Evolutionary conservation across 345 rosid species (phyloP), one percentile per base, ranked within the genome.

Genomic region (Moricandia arvensis): DNA sequence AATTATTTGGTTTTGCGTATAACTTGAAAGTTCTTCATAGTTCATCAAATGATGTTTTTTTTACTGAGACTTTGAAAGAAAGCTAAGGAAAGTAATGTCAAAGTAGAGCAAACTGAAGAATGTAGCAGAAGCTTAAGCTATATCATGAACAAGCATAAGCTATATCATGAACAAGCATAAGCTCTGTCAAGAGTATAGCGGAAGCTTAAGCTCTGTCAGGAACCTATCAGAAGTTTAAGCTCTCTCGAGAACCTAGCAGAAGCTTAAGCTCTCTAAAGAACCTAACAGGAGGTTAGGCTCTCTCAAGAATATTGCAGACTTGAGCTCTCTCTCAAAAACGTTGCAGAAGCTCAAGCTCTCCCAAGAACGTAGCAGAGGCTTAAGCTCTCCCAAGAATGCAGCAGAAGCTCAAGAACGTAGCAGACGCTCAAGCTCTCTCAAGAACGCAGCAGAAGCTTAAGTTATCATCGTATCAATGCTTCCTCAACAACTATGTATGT

Each of bases 391-490:
- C 24, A 21, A 21, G 24, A 21, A 21, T 21, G 82, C 75, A 0
- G 85, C 83, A 43, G 90, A 85, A 85, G 87, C 37, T 34, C 8
- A 34, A 82, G 71, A 76, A 68, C 4, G 24, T 21, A 21, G 24
- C 24, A 21, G 24, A 21, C 1, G 24, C 24, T 21, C 24, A 21
- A 21, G 24, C 24, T 21, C 24, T 21, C 24, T 21, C 24, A 21
- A 21, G 24, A 21, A 21, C 2, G 82, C 75, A 0, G 85, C 83
- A 43, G 90, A 85, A 85, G 87, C 87, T 57, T 82, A 12, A 16
- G 31, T 55, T 55, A 29, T 21, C 24, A 21, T 21, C 24, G 2
- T 21, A 21, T 29, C 31, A 29, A 29, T 29, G 31, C 3, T 29
- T 29, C 31, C 3, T 29, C 31, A 1, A 29, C 4, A 54, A 35